Conservation (phyloP, 176 grass and related monocot genomes). For the Elymus sibiricus region DNA sequence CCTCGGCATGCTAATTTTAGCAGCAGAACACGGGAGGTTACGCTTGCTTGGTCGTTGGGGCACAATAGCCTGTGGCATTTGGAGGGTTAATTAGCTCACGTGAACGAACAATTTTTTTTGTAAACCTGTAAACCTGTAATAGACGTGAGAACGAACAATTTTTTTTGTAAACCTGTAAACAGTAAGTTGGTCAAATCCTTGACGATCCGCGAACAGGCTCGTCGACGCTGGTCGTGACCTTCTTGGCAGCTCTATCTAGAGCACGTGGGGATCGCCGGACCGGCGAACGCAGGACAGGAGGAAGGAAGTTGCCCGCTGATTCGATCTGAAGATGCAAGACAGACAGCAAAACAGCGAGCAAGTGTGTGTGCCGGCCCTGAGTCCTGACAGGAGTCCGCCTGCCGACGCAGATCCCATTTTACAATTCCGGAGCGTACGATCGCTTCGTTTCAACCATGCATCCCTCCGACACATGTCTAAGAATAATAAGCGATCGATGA, state of each 20-base stretch:
- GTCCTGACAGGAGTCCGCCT: background rate
- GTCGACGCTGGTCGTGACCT: too few relatives aligned
- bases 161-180: too few relatives aligned
- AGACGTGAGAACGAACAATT: background rate
- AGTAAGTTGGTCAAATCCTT: too few relatives aligned
- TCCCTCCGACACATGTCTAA: background rate
- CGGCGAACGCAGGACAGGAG: too few relatives aligned
- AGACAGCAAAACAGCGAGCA: background rate
- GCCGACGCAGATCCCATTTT: background rate
- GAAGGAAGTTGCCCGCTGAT: too few relatives aligned
- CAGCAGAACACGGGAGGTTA: background rate
- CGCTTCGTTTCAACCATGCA: background rate
- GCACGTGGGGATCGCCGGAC: too few relatives aligned
- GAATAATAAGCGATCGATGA: too few relatives aligned
- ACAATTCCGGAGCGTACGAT: background rate
- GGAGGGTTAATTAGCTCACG: background rate
- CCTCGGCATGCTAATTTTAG: background rate
- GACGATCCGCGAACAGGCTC: too few relatives aligned
- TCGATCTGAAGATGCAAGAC: background rate
- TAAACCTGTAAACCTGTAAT: too few relatives aligned
- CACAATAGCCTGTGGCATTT: background rate
- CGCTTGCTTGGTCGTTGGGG: background rate
- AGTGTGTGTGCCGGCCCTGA: too few relatives aligned
- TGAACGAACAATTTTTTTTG: background rate
- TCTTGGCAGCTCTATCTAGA: too few relatives aligned